phyloP scores from a whole-genome alignment of 2,329 filamentous ascomycete species.

The Ceratocystis cacaofunesta region DNA sequence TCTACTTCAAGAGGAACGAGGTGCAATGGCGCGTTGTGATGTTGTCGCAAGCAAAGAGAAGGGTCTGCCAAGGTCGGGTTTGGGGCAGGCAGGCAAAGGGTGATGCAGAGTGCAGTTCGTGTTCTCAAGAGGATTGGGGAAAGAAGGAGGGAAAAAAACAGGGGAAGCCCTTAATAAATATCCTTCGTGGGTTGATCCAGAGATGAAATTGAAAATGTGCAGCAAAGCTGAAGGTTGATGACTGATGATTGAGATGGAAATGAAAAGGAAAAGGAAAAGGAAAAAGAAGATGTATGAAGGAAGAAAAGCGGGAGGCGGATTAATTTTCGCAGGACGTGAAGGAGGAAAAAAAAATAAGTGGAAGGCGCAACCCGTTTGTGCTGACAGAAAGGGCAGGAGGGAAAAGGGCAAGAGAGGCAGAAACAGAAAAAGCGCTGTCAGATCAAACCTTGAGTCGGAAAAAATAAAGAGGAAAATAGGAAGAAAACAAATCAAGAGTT shows the following conservation, averaged over 20 bases:
- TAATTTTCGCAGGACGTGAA: neutral
- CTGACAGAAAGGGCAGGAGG: neutral
- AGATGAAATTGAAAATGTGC: neutral
- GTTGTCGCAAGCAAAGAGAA: neutral
- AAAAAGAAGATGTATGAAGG: conserved; percentile 1
- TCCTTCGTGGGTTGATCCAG: conserved; percentile 3
- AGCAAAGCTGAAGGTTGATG: neutral
- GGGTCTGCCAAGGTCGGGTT: neutral
- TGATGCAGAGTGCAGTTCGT: conserved; percentile 10
- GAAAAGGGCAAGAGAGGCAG: neutral
- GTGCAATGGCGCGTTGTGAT: conserved; percentile 15
- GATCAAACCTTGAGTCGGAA: conserved; percentile 8
- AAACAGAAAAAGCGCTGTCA: neutral
- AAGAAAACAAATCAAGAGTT: neutral
- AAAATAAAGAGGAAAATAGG: neutral
- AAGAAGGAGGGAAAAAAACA: neutral
- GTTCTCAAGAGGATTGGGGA: conserved; percentile 5
- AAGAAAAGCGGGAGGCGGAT: neutral
- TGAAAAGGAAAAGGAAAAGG: neutral
- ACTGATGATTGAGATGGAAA: neutral
- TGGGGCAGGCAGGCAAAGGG: neutral
- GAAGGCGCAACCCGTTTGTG: conserved; percentile 3
- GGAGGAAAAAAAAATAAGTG: conserved; percentile 1
- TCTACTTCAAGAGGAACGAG: conserved; percentile 11
- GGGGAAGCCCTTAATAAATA: conserved; percentile 7